A percentile compares a stretch with the other conserved stretches of the same genome.
phyloP scores from a whole-genome alignment of 129 eudicot genomes.

The Lactuca saligna region DNA sequence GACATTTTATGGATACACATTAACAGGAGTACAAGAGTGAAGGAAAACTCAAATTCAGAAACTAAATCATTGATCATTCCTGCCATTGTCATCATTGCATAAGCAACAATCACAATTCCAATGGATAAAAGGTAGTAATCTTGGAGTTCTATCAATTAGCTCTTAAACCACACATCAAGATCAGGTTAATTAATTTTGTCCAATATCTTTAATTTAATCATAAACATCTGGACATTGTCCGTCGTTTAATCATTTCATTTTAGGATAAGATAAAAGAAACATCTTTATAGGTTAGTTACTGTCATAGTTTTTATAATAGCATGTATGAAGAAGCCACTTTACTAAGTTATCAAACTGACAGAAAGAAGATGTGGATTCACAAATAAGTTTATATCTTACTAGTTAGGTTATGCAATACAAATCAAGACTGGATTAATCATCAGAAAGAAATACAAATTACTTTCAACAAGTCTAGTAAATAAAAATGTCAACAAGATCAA shows the following conservation, averaged over 20 bases:
- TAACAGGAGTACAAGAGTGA: too few species aligned
- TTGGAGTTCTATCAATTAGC: too few species aligned
- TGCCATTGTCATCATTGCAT: too few species aligned
- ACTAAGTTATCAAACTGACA: background rate
- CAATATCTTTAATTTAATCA: too few species aligned
- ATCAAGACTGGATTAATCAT: background rate
- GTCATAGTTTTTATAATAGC: background rate
- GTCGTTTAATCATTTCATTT: background rate
- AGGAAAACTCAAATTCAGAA: background rate
- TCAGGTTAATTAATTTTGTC: too few species aligned
- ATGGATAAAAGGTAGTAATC: too few species aligned
- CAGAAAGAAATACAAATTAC: slow-evolving; percentile 8
- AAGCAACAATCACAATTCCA: too few species aligned
- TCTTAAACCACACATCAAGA: too few species aligned
- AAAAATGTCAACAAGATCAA: slow-evolving; percentile 9
- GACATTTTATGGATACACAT: too few species aligned
- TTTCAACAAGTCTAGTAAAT: background rate
- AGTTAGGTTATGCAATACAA: background rate
- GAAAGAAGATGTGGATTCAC: background rate
- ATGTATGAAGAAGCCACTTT: background rate
- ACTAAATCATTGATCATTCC: background rate
- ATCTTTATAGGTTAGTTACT: background rate
- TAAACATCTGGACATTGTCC: too few species aligned
- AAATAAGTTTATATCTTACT: background rate
- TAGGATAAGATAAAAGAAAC: background rate